phyloP scores from a whole-genome alignment of 1,139 yeast species.

The Zhuliangozyma parablackwelliae region DNA sequence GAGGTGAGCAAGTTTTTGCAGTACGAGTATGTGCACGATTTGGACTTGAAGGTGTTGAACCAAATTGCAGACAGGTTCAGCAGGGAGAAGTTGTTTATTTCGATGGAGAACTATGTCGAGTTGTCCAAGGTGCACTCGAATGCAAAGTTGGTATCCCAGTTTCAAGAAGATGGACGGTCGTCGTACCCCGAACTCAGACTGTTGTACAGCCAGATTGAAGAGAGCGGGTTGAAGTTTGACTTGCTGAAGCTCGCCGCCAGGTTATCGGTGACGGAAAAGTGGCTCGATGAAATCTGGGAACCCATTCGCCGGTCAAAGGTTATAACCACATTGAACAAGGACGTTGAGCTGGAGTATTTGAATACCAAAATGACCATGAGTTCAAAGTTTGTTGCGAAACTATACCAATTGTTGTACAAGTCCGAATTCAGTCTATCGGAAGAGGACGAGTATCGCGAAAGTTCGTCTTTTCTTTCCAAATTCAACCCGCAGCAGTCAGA shows the following conservation, averaged over 20 bases:
- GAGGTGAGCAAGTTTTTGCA: slow-evolving; percentile 24
- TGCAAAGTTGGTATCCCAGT: slow-evolving; percentile 18
- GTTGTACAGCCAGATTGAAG: slow-evolving; percentile 19
- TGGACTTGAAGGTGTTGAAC: slow-evolving; percentile 21
- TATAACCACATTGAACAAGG: slow-evolving; percentile 22
- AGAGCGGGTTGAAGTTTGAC: slow-evolving; percentile 24
- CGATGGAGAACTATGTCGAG: slow-evolving; percentile 21
- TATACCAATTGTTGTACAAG: slow-evolving; percentile 28
- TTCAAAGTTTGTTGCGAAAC: slow-evolving; percentile 20
- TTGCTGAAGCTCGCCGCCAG: slow-evolving; percentile 16
- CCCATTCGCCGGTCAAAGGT: slow-evolving; percentile 26
- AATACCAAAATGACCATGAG: slow-evolving; percentile 19
- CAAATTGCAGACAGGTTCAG: slow-evolving; percentile 20
- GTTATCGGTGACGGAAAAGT: slow-evolving; percentile 29
- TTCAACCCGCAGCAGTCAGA: slow-evolving; percentile 10
- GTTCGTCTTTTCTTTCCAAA: slow-evolving; percentile 24
- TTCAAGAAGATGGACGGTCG: slow-evolving; percentile 12
- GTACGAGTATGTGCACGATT: slow-evolving; percentile 19
- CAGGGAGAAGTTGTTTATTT: slow-evolving; percentile 25
- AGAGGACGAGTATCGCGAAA: slow-evolving; percentile 32
- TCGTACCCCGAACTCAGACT: slow-evolving; percentile 22
- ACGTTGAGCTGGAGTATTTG: slow-evolving; percentile 13
- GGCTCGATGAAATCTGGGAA: slow-evolving; percentile 33
- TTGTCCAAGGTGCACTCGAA: slow-evolving; percentile 26
- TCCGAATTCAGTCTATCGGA: slow-evolving; percentile 34